Evolutionary conservation across 257 asterid genomes (phyloP).

Genomic region (Scutellaria minor): DNA sequence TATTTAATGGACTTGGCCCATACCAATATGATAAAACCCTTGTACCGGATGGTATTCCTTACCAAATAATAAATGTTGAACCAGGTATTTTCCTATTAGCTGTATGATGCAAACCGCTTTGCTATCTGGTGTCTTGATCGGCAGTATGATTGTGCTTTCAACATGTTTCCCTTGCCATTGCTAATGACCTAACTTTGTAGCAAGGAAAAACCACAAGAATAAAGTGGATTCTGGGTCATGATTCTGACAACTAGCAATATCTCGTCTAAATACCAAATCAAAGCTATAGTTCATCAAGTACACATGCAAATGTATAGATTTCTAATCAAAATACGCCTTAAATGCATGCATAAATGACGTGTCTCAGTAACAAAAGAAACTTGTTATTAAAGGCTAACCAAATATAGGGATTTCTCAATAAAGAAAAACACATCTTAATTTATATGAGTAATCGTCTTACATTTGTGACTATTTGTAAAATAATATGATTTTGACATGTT

Average conservation of each 20-base stretch:
- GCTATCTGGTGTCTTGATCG: constrained; percentile 11
- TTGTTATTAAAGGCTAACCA: not conserved
- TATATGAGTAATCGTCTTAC: not conserved
- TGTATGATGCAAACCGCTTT: not conserved
- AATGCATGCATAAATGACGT: no score
- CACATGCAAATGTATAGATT: no score
- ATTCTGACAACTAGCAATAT: no score
- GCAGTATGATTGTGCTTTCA: not conserved
- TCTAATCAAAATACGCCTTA: no score
- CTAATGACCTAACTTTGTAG: not conserved
- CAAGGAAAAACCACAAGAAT: not conserved
- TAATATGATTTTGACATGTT: not conserved
- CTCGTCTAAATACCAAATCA: no score
- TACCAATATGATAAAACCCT: constrained; percentile 64
- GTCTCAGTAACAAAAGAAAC: not conserved
- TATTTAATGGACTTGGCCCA: constrained; percentile 88
- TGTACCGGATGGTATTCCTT: constrained; percentile 64
- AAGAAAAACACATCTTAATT: not conserved
- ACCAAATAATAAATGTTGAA: constrained; percentile 70
- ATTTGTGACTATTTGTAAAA: not conserved
- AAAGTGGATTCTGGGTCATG: no score
- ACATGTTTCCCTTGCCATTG: constrained; percentile 14
- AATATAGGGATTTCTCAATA: not conserved
- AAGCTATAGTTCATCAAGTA: no score
- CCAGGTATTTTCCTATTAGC: constrained; percentile 60